Base-by-base conservation (phyloP, 805 yeast genomes). In the Metschnikowia kunwiensis region DNA sequence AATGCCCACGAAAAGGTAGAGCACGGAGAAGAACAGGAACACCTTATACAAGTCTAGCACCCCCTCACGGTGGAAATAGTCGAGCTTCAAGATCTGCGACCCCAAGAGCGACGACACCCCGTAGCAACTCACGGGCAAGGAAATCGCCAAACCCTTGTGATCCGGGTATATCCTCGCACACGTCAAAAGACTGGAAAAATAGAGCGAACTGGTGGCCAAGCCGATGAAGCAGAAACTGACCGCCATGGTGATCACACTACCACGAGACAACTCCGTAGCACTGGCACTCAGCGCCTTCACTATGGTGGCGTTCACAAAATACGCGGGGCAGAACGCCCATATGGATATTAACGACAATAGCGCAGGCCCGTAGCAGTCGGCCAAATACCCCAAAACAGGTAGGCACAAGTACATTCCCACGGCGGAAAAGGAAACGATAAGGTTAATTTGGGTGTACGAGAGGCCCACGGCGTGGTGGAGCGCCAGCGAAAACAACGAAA, bases 131-230 rank as follows among this genome's bases (percentile, higher is more conserved):
- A 91, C 89, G 0, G 98, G 98, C 29, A 84, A 72, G 35, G 94
- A 82, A 28, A 91, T 86, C 21, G 95, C 84, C 37, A 91, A 60
- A 2, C 95, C 82, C 41, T 86, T 85, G 31, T 72, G 70, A 25
- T 76, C 66, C 0, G 95, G 94, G 53, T 78, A 85, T n/a, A 88
- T 74, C 50, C 84, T 80, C 2, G 96, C 94, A 62, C 96, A 86
- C 1, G 94, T 83, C 20, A 84, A 59, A 43, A 84, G 61, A 30
- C 86, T 75, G 43, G 83, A 74, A 52, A 84, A 83, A 59, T 80
- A 84, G 26, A 83, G 64, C 6, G 87, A 68, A 6, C 87, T 78
- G 0, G 93, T 83, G 9, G 87, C 86, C 42, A 76, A 63, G 0
- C 93, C 93, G 40, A 84, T 74, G 32, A 75, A 50, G 24, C 69